phyloP scores from a whole-genome alignment of 2,329 filamentous ascomycete species.

The Mariannaea elegans region DNA sequence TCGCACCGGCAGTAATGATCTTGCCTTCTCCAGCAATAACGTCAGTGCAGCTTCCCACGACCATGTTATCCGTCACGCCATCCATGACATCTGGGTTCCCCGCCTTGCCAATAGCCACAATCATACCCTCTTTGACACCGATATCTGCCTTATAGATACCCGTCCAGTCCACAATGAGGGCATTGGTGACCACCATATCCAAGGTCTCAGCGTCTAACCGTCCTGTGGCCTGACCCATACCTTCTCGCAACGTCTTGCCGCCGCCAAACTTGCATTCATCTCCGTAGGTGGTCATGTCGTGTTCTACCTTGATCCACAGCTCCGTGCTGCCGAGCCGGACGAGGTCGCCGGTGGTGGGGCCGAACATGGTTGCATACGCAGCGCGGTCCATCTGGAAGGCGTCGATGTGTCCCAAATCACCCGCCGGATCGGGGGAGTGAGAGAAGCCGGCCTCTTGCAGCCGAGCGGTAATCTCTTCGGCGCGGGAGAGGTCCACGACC shows the following conservation, averaged over 20 bases:
- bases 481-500: constrained; percentile 69
- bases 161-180: constrained; percentile 87
- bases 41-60: constrained; percentile 89
- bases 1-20: constrained; percentile 89
- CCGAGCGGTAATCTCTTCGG: constrained; percentile 71
- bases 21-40: constrained; percentile 90
- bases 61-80: constrained; percentile 78
- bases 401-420: constrained; percentile 63
- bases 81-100: constrained; percentile 99
- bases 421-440: constrained; percentile 74
- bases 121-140: constrained; percentile 86
- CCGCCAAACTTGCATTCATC: constrained; percentile 97
- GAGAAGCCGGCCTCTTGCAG: constrained; percentile 80
- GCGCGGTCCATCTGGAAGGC: constrained; percentile 77
- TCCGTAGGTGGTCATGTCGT: constrained; percentile 83
- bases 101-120: constrained; percentile 91
- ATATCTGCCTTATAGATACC: constrained; percentile 98
- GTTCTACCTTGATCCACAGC: constrained; percentile 90
- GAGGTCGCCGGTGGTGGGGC: constrained; percentile 88
- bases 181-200: constrained; percentile 89
- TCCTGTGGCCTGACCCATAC: constrained; percentile 92
- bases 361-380: constrained; percentile 89
- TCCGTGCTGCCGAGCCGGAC: constrained; percentile 85
- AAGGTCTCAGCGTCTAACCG: constrained; percentile 75
- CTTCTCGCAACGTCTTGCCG: constrained; percentile 91